These are phyloP conservation scores for Mesotaenium endlicherianum DNA, from an alignment of 139 green algal genomes.

Conservation along the genomic window DNA sequence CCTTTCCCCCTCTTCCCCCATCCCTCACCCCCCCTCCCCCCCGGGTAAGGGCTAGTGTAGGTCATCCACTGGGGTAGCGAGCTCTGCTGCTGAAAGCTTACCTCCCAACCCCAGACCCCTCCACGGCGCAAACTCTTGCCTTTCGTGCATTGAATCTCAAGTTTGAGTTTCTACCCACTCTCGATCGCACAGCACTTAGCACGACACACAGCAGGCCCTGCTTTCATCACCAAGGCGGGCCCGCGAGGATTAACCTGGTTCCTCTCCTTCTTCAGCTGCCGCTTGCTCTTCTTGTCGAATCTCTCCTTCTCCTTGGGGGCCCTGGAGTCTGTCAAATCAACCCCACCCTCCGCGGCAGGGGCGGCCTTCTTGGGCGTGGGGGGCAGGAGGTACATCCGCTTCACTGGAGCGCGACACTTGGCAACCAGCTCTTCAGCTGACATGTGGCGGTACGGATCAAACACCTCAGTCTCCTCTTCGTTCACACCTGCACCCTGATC, in stretches of 20 bases:
- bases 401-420: conserved; percentile 19
- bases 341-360: background rate
- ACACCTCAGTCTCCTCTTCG: too few relatives aligned
- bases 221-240: too few relatives aligned
- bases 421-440: conserved; percentile 25
- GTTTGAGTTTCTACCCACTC: background rate
- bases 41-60: too few relatives aligned
- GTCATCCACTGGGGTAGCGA: too few relatives aligned
- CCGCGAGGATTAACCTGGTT: background rate
- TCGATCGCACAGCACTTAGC: too few relatives aligned
- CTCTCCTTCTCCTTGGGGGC: too few relatives aligned
- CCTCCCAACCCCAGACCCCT: background rate
- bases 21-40: too few relatives aligned
- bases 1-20: too few relatives aligned
- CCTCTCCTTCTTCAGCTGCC: conserved; percentile 21
- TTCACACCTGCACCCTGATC: too few relatives aligned
- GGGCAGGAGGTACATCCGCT: conserved; percentile 6
- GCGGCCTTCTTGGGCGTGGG: background rate
- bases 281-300: conserved; percentile 21
- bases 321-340: background rate
- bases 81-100: background rate
- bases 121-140: background rate
- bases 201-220: too few relatives aligned
- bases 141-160: background rate
- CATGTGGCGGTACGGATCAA: too few relatives aligned